Evolutionary conservation across 2,329 filamentous ascomycete species (phyloP), one percentile per base, ranked within the genome.

Genomic region (Apiospora pterosperma): DNA sequence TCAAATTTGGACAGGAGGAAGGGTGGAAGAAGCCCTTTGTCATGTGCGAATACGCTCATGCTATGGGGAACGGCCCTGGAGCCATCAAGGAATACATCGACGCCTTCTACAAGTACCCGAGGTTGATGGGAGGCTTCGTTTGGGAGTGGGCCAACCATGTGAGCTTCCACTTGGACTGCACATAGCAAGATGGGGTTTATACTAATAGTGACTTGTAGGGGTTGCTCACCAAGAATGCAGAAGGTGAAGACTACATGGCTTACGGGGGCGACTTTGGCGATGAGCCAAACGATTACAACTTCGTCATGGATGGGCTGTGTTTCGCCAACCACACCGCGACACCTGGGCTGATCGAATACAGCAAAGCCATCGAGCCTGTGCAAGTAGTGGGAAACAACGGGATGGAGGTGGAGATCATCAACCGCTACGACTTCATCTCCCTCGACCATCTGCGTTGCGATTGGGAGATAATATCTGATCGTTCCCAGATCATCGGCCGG

Each of bases 1-100:
- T 77, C 36, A 73, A 76, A 23, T 72, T 78, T 59, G 82, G 80
- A 16, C 73, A 77, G 34, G 76, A 78, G 61, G 73, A 75, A 21
- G 73, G 78, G n/a, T 81, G 79, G 79, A 71, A 76, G 42, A 85
- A 90, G 73, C 88, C 87, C 0, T 78, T 90, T 0, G 78, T 90
- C 1, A 78, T 85, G 48, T 85, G 83, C 63, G 85, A 88, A 65
- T 86, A 80, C 65, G 78, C 78, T 0, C 84, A 86, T 67, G 89
- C 90, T 0, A 92, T 92, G 90, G 90, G 90, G 0, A 92, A 92
- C 65, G 90, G 89, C 0, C 90, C 88, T 0, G 90, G 90, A 1
- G 85, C 84, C 1, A 78, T 92, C 60, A 83, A 87, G 66, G 89
- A 92, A 66, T 92, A 92, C 66, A 78, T 90, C 14, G 84, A 90